Base-by-base conservation (phyloP, 176 grass and related monocot species). In the Eremochloa ophiuroides region DNA sequence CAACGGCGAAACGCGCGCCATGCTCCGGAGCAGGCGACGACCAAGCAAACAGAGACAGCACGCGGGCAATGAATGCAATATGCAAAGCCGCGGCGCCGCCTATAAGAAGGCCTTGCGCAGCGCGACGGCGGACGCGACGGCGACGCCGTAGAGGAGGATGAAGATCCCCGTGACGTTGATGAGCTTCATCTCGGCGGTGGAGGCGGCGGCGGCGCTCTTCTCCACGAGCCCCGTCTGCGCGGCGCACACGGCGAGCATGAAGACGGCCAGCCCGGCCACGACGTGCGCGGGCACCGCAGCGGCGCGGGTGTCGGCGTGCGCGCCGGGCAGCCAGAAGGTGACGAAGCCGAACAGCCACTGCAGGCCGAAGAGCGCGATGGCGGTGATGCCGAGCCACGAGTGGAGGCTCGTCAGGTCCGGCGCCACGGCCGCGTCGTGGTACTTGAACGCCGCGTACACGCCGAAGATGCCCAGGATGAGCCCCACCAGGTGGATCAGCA, bases 401-500 rank as follows among this genome's bases (percentile, higher is more conserved):
- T 98, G 93, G 55, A 98, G 84, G 79, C 62, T 86, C 2, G 33
- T 31, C 30, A 95, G 91, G 88, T 89, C 89, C 11, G 91, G 88
- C 41, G 26, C 44, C 14, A 69, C 75, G 5, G 75, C 88, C 46
- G 69, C 89, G 55, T 51, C 80, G 84, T 98, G 95, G 76, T 47
- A 98, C 86, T 98, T 98, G 84, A 98, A 98, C 42, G 92, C 92
- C 8, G 91, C 95, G 78, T 98, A 98, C 16, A 98, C 58, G 34
- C 95, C 95, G 60, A 98, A 89, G 12, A 91, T 91, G 37, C 82
- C 95, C 20, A 98, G 95, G 81, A 88, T 83, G 20, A 98, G 82
- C 0, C 53, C 96, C 38, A 93, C 80, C 26, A 95, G 82, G 40
- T 95, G 90, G 47, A 98, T 83, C 79, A 91, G 63, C 93, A 98